Evolutionary conservation across 2,329 filamentous ascomycete genomes (phyloP), one percentile per base, ranked within the genome.

Genomic region (Botryotinia calthae): DNA sequence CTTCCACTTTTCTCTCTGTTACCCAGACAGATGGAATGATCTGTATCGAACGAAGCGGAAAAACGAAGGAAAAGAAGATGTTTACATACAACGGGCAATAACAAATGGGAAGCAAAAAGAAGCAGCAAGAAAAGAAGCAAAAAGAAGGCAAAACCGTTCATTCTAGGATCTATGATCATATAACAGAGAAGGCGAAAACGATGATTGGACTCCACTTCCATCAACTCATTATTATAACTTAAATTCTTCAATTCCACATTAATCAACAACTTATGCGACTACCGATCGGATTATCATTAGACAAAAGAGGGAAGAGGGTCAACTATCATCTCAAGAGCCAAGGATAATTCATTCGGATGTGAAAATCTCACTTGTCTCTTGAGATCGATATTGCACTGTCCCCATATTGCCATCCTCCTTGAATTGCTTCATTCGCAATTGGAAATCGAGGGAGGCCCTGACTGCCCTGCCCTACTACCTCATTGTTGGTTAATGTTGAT

Each of bases 211-310:
- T 71, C 59, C 44, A 64, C 42, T 37, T 65, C 59, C 22, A 44
- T 66, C 48, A 54, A 66, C 34, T 34, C 18, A 37, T 12, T 25
- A 31, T 37, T 34, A 65, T 16, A 34, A 64, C 72, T 74, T 75
- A 73, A 75, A 74, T 75, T 76, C 73, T 76, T 73, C 74, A 73
- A 51, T 51, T 46, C 59, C 69, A 44, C 46, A 66, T n/a, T 42
- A 18, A 28, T 42, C 59, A 61, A 31, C 61, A 28, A 31, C 40
- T 40, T 31, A 5, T 3, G 63, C 28, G 56, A 71, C 69, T 71
- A 71, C 69, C 44, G 70, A 58, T 65, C 48, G 74, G 75, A 62
- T 72, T 75, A 75, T 70, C 58, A 59, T 51, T 72, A 54, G 68
- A 67, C 48, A 44, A 72, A 72, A 67, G 48, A 25, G 25, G 37